Evolutionary conservation across 495 filamentous ascomycete genomes (phyloP), one percentile per base, ranked within the genome.

Genomic region (Neurospora africana): DNA sequence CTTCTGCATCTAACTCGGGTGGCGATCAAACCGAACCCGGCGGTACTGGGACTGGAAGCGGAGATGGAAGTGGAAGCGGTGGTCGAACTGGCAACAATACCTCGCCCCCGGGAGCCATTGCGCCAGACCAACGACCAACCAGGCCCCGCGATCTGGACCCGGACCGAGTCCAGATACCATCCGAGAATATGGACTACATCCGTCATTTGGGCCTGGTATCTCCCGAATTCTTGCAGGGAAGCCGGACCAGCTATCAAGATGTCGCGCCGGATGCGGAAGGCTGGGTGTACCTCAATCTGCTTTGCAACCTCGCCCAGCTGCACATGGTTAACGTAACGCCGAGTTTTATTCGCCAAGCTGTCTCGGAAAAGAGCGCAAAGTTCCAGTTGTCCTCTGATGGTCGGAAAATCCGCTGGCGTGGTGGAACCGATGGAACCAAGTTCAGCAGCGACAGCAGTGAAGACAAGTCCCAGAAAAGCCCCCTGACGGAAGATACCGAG

Each of bases 261-360:
- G 82, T 86, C 36, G 82, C 83, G 40, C 82, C 84, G 19, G 83
- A 86, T 72, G 82, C 81, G 17, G 85, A 87, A 71, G 90, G 90
- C 19, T 95, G 92, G 92, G 87, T 94, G 15, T 93, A 92, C 75
- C 85, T 95, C n/a, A 94, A 93, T 75, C 82, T 95, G 21, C 84
- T 95, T 37, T 89, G 87, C 78, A 93, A 92, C 80, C 87, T 95
- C 83, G 92, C 92, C 3, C 92, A 94, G 79, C 82, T 95, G 27
- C 91, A 93, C 77, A 92, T 91, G 3, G 83, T 92, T 71, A 92
- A 90, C 75, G 91, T 94, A 33, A 93, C 92, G 0, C 83, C 87
- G 3, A 87, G 89, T 37, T 93, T 92, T 74, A 88, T 94, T 71
- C 85, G 89, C 73, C 84, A 86, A 47, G 91, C 92, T 17, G 83